Conservation (phyloP, 2,329 filamentous ascomycete species). For the Penicillium sp. region DNA sequence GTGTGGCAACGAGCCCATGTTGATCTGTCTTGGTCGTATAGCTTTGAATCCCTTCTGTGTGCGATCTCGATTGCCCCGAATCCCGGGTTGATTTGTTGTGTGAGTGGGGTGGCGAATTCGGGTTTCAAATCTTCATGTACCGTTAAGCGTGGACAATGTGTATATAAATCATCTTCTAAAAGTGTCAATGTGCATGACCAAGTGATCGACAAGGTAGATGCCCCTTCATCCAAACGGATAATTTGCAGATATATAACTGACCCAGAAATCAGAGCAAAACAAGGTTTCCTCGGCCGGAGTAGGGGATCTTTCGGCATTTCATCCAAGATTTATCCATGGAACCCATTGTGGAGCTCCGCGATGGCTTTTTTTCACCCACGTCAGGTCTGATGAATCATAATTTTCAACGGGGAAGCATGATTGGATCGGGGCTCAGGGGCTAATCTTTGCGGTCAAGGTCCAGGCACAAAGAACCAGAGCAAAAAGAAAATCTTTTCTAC, state of each 20-base stretch:
- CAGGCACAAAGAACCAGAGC: neutral
- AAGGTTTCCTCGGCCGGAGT: constrained; percentile 19
- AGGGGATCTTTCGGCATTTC: constrained; percentile 23
- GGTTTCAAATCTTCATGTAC: neutral
- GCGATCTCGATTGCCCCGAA: neutral
- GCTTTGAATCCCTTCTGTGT: neutral
- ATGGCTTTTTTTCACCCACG: constrained; percentile 3
- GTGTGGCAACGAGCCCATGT: constrained; percentile 19
- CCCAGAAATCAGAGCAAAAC: neutral
- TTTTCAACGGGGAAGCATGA: neutral
- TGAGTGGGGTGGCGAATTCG: neutral
- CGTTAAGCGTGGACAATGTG: neutral
- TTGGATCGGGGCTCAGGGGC: neutral
- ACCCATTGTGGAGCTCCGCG: constrained; percentile 16
- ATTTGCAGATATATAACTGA: neutral
- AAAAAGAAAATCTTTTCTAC: no score
- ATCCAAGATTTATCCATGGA: constrained; percentile 5
- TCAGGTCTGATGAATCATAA: constrained; percentile 5
- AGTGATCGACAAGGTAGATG: neutral
- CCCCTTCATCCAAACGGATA: neutral
- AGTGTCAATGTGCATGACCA: neutral
- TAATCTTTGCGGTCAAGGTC: neutral
- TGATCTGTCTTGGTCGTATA: neutral
- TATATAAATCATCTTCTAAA: neutral
- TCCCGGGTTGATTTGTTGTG: neutral